Conservation (phyloP, 179 eudicot genomes). For the Drosera spatulata region DNA sequence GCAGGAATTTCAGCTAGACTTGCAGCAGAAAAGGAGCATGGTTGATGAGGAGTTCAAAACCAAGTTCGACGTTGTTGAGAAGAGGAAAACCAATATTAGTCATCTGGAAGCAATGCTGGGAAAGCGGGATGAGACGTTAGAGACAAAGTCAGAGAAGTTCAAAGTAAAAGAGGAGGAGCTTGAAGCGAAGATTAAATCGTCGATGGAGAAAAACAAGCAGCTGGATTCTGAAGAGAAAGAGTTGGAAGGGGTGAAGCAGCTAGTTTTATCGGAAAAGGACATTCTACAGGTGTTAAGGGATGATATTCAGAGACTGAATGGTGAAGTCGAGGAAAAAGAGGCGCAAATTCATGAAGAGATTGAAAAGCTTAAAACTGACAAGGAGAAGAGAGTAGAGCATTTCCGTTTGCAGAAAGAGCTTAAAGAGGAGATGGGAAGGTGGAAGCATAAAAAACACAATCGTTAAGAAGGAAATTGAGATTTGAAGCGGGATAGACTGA, state of each 20-base stretch:
- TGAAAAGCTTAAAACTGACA: slow-evolving; percentile 37
- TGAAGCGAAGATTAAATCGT: slow-evolving; percentile 39
- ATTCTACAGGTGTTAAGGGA: slow-evolving; percentile 26
- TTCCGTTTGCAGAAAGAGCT: slow-evolving; percentile 39
- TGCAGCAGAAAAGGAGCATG: slow-evolving; percentile 42
- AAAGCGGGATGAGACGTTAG: slow-evolving; percentile 53
- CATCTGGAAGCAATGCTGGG: slow-evolving; percentile 59
- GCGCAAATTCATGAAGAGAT: slow-evolving; percentile 46
- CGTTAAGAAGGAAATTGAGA: slow-evolving; percentile 58
- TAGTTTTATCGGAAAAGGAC: slow-evolving; percentile 41
- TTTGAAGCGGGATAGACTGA: slow-evolving; percentile 56
- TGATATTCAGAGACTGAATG: slow-evolving; percentile 47
- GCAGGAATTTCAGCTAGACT: slow-evolving; percentile 57
- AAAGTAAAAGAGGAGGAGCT: slow-evolving; percentile 77
- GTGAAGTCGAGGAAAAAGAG: slow-evolving; percentile 32
- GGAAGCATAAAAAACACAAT: slow-evolving; percentile 45
- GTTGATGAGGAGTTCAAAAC: slow-evolving; percentile 45
- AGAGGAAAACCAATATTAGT: slow-evolving; percentile 43
- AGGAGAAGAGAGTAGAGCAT: slow-evolving; percentile 51
- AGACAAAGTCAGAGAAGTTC: slow-evolving; percentile 56
- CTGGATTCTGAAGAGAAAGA: slow-evolving; percentile 47
- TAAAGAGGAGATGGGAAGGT: slow-evolving; percentile 62
- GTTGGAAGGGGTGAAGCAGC: slow-evolving; percentile 40
- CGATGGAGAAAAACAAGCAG: slow-evolving; percentile 55
- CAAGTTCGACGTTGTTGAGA: slow-evolving; percentile 32